These are phyloP conservation scores for Iris macrosiphon DNA, from an alignment of 106 monocot genomes.

Conservation along the genomic window DNA sequence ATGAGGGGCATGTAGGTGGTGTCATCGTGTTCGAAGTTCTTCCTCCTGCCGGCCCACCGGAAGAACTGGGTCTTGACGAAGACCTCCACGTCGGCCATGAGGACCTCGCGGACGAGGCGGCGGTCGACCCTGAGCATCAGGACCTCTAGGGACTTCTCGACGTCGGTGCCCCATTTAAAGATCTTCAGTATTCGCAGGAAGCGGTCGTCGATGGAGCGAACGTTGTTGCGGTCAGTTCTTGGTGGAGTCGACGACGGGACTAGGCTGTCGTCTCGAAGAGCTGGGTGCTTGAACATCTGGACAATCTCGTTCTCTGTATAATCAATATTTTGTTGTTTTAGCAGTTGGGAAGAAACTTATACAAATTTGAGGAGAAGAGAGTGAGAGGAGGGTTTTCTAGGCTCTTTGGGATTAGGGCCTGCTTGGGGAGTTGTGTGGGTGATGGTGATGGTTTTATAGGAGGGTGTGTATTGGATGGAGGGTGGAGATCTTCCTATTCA, in stretches of 20 bases:
- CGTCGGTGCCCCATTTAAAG: constrained; percentile 95
- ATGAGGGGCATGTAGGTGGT: constrained; percentile 81
- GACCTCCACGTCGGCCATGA: constrained; percentile 57
- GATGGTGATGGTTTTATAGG: too few species aligned
- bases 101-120: constrained; percentile 66
- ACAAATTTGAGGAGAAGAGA: too few species aligned
- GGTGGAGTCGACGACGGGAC: not conserved
- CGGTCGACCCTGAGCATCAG: constrained; percentile 78
- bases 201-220: constrained; percentile 53
- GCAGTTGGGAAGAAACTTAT: too few species aligned
- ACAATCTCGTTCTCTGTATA: constrained; percentile 87
- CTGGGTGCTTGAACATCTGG: constrained; percentile 79
- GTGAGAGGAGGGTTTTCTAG: too few species aligned
- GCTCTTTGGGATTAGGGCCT: too few species aligned
- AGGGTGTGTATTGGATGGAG: too few species aligned
- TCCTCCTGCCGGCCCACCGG: constrained; percentile 61
- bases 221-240: constrained; percentile 9
- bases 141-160: constrained; percentile 88
- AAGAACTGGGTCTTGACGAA: constrained; percentile 73
- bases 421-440: too few species aligned
- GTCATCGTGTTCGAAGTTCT: constrained; percentile 63
- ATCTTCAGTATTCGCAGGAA: constrained; percentile 93
- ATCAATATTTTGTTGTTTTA: too few species aligned
- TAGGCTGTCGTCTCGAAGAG: not conserved
- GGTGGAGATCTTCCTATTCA: too few species aligned